Conservation (phyloP, 306 rosid genomes). For the Cucumis cinereus region DNA sequence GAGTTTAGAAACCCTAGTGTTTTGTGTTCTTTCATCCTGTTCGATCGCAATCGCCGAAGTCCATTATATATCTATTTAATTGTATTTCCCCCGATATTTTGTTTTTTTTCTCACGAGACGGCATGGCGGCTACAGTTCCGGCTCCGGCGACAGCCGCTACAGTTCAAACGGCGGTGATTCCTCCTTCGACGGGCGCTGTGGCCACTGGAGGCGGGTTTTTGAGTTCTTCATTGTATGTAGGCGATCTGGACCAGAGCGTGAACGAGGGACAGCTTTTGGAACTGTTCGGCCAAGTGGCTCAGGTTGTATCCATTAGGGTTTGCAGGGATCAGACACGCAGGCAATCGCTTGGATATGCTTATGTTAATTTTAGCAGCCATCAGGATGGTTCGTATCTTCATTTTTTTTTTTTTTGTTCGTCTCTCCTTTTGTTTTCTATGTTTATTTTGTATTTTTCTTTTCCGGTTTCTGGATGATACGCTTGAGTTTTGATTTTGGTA, state of each 20-base stretch:
- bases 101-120: background rate
- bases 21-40: background rate
- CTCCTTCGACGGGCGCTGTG: conserved; percentile 11
- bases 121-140: conserved; percentile 11
- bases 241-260: conserved; percentile 61
- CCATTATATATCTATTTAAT: background rate
- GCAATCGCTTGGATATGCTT: conserved; percentile 77
- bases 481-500: background rate
- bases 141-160: conserved; percentile 1
- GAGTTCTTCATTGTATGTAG: conserved; percentile 59
- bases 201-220: conserved; percentile 15
- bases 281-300: conserved; percentile 43
- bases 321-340: conserved; percentile 61
- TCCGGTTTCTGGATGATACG: background rate
- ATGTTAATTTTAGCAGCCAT: conserved; percentile 44
- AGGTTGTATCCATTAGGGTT: conserved; percentile 52
- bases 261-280: conserved; percentile 57
- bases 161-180: conserved; percentile 21
- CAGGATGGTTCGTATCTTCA: conserved; percentile 41
- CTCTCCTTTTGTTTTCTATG: background rate
- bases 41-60: background rate
- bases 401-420: background rate
- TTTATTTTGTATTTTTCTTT: background rate
- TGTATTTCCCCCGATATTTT: background rate
- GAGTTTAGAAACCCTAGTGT: background rate